These are phyloP conservation scores for Alnus rubra DNA, from an alignment of 306 rosid genomes.

Conservation along the genomic window DNA sequence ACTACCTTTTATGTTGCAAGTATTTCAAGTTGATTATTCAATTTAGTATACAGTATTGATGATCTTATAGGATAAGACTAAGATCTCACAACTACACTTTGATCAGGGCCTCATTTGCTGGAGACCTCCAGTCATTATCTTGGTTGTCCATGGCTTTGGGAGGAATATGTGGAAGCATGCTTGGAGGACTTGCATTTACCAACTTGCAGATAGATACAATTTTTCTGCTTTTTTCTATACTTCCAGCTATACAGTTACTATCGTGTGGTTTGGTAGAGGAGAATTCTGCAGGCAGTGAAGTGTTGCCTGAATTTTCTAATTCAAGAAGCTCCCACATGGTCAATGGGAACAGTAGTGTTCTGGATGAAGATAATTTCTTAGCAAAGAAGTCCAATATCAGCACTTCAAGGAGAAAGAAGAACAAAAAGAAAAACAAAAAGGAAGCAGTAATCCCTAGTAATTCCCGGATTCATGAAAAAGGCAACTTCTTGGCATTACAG, in stretches of 20 bases:
- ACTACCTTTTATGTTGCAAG: constrained; percentile 6
- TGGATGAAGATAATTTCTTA: constrained; percentile 37
- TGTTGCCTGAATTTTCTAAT: constrained; percentile 31
- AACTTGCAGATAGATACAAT: constrained; percentile 54
- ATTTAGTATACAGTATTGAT: constrained; percentile 13
- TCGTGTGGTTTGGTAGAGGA: constrained; percentile 76
- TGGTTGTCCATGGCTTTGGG: constrained; percentile 91
- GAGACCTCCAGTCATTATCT: constrained; percentile 80
- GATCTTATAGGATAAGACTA: not conserved
- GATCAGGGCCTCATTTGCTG: constrained; percentile 71
- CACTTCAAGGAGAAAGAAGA: constrained; percentile 63
- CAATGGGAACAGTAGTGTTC: constrained; percentile 32
- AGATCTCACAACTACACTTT: constrained; percentile 20
- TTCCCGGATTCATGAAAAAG: constrained; percentile 33
- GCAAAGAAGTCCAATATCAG: constrained; percentile 36
- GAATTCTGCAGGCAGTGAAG: constrained; percentile 40
- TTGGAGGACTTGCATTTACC: constrained; percentile 77
- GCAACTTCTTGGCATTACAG: constrained; percentile 39
- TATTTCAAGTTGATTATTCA: constrained; percentile 8
- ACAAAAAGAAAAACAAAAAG: constrained; percentile 33
- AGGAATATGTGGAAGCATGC: constrained; percentile 79
- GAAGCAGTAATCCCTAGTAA: constrained; percentile 33
- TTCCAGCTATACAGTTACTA: constrained; percentile 71
- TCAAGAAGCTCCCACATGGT: constrained; percentile 26
- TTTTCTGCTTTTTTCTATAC: constrained; percentile 68